Conservation (phyloP, 495 filamentous ascomycete genomes). For the Xylaria nigripes region DNA sequence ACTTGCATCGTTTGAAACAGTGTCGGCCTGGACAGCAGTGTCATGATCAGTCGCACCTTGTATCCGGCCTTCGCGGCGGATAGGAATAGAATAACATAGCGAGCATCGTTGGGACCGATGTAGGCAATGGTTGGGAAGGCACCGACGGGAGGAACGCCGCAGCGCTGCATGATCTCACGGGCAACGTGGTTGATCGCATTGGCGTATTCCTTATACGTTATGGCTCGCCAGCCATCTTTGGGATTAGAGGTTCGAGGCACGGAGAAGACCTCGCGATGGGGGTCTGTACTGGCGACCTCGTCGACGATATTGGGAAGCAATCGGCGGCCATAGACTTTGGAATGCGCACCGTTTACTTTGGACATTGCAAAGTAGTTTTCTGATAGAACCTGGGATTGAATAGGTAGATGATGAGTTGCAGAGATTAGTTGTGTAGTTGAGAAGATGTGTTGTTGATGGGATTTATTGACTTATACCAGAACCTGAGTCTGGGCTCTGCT, state of each 20-base stretch:
- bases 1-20: neutral
- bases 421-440: no score
- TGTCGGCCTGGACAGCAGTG: no score
- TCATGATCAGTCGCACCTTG: conserved; percentile 29
- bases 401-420: no score
- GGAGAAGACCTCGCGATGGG: conserved; percentile 34
- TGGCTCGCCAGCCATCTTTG: conserved; percentile 43
- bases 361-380: no score
- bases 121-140: conserved; percentile 38
- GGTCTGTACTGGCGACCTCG: conserved; percentile 34
- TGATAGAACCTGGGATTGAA: no score
- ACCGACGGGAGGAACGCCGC: conserved; percentile 27
- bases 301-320: conserved; percentile 42
- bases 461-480: no score
- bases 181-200: conserved; percentile 45
- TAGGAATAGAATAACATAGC: conserved; percentile 39
- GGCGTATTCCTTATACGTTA: conserved; percentile 43
- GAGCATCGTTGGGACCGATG: conserved; percentile 39
- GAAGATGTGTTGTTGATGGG: no score
- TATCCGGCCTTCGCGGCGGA: conserved; percentile 40
- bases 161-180: conserved; percentile 36
- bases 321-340: conserved; percentile 28
- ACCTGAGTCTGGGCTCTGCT: no score
- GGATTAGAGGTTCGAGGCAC: conserved; percentile 33
- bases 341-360: no score